Percentiles rank a stretch among this genome's conserved stretches.
Conservation (phyloP, 1,139 yeast genomes). For the Kodamaea plutei region DNA sequence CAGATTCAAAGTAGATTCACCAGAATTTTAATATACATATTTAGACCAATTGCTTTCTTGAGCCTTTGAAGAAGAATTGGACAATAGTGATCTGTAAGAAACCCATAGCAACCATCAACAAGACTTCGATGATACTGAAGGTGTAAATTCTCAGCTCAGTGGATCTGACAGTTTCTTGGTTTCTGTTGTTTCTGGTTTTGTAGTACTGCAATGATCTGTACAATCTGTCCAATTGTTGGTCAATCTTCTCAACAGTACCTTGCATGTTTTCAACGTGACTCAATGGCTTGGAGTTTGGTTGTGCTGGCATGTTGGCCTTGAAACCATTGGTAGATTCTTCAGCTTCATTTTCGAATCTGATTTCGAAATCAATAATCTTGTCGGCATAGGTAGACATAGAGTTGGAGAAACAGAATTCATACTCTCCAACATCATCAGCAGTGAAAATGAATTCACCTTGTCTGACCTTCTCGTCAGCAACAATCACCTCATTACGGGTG, state of each 20-base stretch:
- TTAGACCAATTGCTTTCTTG: constrained; percentile 75
- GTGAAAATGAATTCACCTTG: constrained; percentile 82
- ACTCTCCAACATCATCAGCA: constrained; percentile 75
- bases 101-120: constrained; percentile 84
- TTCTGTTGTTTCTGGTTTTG: constrained; percentile 88
- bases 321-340: constrained; percentile 37
- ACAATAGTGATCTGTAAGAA: constrained; percentile 77
- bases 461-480: constrained; percentile 61
- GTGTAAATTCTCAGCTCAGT: constrained; percentile 84
- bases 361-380: constrained; percentile 86
- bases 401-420: constrained; percentile 87
- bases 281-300: constrained; percentile 54
- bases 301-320: constrained; percentile 64
- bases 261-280: constrained; percentile 62
- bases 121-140: constrained; percentile 78
- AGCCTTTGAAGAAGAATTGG: constrained; percentile 80
- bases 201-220: constrained; percentile 71
- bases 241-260: constrained; percentile 56
- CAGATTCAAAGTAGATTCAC: no score
- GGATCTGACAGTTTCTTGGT: constrained; percentile 85
- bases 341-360: constrained; percentile 46
- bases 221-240: constrained; percentile 61
- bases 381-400: constrained; percentile 84
- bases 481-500: constrained; percentile 60
- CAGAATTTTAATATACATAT: no score